Base-by-base conservation (phyloP, 768 basidiomycete genomes). In the Scleroderma citrinum region DNA sequence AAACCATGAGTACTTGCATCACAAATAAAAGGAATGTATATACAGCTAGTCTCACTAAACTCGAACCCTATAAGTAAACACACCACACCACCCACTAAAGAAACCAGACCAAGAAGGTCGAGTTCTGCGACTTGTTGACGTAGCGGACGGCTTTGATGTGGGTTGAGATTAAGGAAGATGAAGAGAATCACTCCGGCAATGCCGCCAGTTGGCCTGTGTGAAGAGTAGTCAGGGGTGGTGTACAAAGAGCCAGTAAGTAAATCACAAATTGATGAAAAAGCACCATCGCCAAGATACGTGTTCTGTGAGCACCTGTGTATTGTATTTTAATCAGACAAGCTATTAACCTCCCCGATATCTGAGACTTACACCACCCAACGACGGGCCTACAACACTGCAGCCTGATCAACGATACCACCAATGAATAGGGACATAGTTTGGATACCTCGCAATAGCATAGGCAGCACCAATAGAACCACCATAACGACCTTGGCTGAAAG, bases 201-300 rank as follows among this genome's bases (percentile, higher is more conserved):
- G 37, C 83, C 87, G 20, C 85, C 87, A 0, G 84, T 87, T 1
- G 88, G 88, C 35, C 87, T 87, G 43, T 8, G n/a, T 23, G 56
- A 48, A 44, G 1, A 37, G 40, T n/a, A n/a, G 2, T 39, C 29
- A 48, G 26, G 8, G 26, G 26, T 29, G 7, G 3, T 5, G 35
- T 3, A 36, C 2, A 3, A 7, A 5, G 38, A 16, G 4, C 5
- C 21, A 29, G 29, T 2, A 4, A 32, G 0, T 11, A 32, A 23
- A 79, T 48, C 60, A 83, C 84, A 88, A 56, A 56, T 87, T 87
- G 56, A 88, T 82, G 60, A 80, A 86, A 66, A 88, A 88, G 61
- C 84, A 86, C 89, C 89, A 91, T 69, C 89, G 68, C 89, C 89
- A 92, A 1, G 81, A 73, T 16, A 82, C 81, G 59, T 86, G 82